These are phyloP conservation scores for Golubevia sp. DNA, from an alignment of 1,284 basidiomycete species.

Conservation along the genomic window DNA sequence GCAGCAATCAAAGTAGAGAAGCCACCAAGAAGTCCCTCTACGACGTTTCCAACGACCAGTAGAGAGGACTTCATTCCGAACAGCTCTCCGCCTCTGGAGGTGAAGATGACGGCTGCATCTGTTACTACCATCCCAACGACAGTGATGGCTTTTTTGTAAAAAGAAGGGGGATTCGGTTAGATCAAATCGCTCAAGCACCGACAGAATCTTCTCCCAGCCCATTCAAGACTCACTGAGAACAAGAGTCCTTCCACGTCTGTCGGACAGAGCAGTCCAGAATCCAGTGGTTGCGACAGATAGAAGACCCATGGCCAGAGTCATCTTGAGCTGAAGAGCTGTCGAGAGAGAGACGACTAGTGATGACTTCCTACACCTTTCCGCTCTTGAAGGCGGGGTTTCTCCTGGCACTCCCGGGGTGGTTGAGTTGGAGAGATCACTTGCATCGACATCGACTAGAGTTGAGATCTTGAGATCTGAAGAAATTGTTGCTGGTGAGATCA, in stretches of 20 bases:
- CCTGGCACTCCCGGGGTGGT: no score
- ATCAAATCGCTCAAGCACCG: not conserved
- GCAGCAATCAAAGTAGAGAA: conserved; percentile 47
- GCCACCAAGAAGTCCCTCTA: conserved; percentile 52
- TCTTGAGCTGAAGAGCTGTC: conserved; percentile 33
- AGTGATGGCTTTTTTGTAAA: conserved; percentile 14
- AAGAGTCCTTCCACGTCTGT: conserved; percentile 35
- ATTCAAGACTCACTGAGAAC: conserved; percentile 16
- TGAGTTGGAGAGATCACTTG: no score
- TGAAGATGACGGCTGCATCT: conserved; percentile 30
- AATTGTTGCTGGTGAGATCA: no score
- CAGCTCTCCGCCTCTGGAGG: conserved; percentile 28
- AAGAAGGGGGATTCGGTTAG: not conserved
- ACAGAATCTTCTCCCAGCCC: not conserved
- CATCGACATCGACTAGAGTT: no score
- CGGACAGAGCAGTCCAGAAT: conserved; percentile 53
- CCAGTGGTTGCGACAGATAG: conserved; percentile 49
- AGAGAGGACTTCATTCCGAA: conserved; percentile 34
- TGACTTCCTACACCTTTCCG: no score
- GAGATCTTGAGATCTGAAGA: no score
- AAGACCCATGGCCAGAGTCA: conserved; percentile 54
- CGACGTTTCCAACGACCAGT: conserved; percentile 38
- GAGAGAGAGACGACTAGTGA: no score
- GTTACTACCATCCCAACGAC: conserved; percentile 33
- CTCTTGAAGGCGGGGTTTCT: no score